phyloP scores from a whole-genome alignment of 345 rosid genomes.

The Trapa bicornis region DNA sequence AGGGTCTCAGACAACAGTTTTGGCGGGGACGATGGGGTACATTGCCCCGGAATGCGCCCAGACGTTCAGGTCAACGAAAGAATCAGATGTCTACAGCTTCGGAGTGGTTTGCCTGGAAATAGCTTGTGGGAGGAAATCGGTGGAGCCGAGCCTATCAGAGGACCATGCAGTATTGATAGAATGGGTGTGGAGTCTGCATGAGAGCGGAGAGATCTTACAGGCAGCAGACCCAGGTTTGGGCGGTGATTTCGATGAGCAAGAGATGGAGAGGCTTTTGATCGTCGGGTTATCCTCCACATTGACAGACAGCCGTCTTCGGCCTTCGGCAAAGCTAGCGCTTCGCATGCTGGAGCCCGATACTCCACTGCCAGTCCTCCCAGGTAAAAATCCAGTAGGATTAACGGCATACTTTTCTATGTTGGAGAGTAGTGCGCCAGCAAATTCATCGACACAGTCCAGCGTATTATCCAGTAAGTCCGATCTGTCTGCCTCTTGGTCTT shows the following conservation, averaged over 20 bases:
- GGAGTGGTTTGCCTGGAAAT: slow-evolving; percentile 8
- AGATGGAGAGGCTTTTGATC: slow-evolving; percentile 9
- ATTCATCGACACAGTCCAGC: background rate
- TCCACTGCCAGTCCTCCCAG: background rate
- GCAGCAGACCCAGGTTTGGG: slow-evolving; percentile 5
- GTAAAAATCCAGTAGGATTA: background rate
- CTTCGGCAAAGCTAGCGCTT: background rate
- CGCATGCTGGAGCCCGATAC: background rate
- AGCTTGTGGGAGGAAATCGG: slow-evolving; percentile 1
- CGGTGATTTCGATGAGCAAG: background rate
- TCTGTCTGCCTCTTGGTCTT: background rate
- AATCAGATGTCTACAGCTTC: slow-evolving; percentile 27
- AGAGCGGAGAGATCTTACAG: background rate
- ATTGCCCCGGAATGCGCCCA: slow-evolving; percentile 30
- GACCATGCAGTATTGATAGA: background rate
- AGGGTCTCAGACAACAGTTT: slow-evolving; percentile 1
- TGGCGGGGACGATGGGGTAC: slow-evolving; percentile 26
- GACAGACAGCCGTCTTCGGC: background rate
- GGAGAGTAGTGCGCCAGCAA: background rate
- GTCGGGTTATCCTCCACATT: slow-evolving; percentile 6
- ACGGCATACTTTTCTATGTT: background rate
- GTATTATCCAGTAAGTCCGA: background rate
- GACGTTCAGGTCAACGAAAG: slow-evolving; percentile 20
- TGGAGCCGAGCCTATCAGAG: background rate
- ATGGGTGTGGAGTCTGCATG: slow-evolving; percentile 5